A percentile compares a stretch with the other conserved stretches of the same genome.
phyloP scores from a whole-genome alignment of 495 filamentous ascomycete genomes.

The Emericellopsis terricola region DNA sequence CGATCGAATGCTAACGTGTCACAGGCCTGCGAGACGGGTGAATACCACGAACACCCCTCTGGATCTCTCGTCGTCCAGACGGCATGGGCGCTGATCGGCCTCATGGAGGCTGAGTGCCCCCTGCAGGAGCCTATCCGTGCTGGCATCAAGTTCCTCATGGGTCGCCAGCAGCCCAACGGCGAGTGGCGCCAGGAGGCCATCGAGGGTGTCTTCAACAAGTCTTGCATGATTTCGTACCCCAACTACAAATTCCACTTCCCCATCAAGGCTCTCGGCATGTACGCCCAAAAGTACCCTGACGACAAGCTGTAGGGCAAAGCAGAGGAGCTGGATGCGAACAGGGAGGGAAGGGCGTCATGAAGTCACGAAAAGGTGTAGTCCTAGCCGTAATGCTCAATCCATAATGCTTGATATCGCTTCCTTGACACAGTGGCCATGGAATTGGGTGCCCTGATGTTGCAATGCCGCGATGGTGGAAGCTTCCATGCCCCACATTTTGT shows the following conservation, averaged over 20 bases:
- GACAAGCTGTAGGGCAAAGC: conserved; percentile 18
- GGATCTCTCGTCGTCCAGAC: conserved; percentile 85
- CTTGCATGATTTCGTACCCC: conserved; percentile 97
- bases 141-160: conserved; percentile 69
- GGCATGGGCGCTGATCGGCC: conserved; percentile 69
- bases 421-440: too few species aligned
- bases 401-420: too few species aligned
- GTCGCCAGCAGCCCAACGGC: conserved; percentile 67
- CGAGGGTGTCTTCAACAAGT: conserved; percentile 98
- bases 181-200: conserved; percentile 94
- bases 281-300: conserved; percentile 56
- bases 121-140: conserved; percentile 50
- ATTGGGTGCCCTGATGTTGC: too few species aligned
- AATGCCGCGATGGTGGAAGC: too few species aligned
- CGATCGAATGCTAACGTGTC: conserved; percentile 5
- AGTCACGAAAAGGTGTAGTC: too few species aligned
- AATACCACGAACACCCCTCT: conserved; percentile 29
- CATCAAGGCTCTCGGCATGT: conserved; percentile 85
- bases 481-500: too few species aligned
- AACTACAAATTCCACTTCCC: conserved; percentile 98
- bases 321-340: background rate
- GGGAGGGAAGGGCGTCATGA: too few species aligned
- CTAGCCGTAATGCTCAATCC: too few species aligned
- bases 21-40: conserved; percentile 35
- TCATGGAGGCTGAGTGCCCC: conserved; percentile 76